Conservation (phyloP, 2,329 filamentous ascomycete genomes). For the Ascochyta fabae region DNA sequence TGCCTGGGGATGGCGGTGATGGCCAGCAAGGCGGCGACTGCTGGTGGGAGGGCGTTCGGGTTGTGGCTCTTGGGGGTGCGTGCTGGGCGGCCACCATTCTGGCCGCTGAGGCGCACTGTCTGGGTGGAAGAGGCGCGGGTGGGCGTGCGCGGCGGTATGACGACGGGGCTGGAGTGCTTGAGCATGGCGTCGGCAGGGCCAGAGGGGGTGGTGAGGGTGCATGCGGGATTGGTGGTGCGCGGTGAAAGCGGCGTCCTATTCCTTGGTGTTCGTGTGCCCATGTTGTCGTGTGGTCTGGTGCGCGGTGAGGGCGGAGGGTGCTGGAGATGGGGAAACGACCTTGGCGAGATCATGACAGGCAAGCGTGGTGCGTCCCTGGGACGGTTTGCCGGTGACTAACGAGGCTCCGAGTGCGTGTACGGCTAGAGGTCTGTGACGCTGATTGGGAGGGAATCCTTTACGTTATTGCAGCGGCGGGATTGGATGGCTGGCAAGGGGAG, state of each 20-base stretch:
- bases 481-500: slow-evolving; percentile 35
- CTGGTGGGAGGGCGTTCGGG: slow-evolving; percentile 57
- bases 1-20: slow-evolving; percentile 66
- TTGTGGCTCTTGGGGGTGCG: slow-evolving; percentile 46
- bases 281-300: slow-evolving; percentile 32
- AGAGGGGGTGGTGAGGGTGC: slow-evolving; percentile 10
- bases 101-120: slow-evolving; percentile 40
- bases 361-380: slow-evolving; percentile 23
- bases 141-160: slow-evolving; percentile 49
- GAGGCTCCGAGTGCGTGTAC: slow-evolving; percentile 21
- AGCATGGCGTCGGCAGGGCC: slow-evolving; percentile 32
- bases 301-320: slow-evolving; percentile 45
- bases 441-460: slow-evolving; percentile 36
- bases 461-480: slow-evolving; percentile 47
- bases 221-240: slow-evolving; percentile 22
- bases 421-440: slow-evolving; percentile 40
- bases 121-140: slow-evolving; percentile 39
- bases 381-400: slow-evolving; percentile 37
- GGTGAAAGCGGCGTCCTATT: slow-evolving; percentile 24
- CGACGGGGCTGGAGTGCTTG: slow-evolving; percentile 50
- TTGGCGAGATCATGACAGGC: slow-evolving; percentile 54
- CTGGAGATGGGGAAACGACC: slow-evolving; percentile 53
- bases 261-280: slow-evolving; percentile 38
- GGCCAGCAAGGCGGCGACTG: slow-evolving; percentile 64
- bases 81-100: slow-evolving; percentile 37